Evolutionary conservation across 2,329 filamentous ascomycete genomes (phyloP).

Genomic region (Colletotrichum sidae): DNA sequence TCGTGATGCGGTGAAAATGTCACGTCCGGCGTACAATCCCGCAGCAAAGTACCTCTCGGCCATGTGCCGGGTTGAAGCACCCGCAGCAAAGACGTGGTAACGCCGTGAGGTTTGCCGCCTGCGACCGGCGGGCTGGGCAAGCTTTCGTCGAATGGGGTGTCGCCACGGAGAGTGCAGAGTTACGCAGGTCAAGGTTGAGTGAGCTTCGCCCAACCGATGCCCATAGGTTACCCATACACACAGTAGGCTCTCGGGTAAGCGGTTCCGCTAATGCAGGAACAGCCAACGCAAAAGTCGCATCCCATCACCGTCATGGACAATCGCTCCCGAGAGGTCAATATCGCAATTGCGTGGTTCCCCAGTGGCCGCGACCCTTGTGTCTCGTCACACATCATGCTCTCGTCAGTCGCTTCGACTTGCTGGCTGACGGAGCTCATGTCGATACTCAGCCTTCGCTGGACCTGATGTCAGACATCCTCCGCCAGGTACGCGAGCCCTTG

Average conservation of each 20-base stretch:
- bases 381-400: neutral
- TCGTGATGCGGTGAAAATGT: neutral
- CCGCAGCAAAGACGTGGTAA: neutral
- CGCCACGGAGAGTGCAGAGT: constrained; percentile 27
- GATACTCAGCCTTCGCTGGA: neutral
- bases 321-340: neutral
- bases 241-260: constrained; percentile 10
- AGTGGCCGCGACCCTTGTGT: neutral
- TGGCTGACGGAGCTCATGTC: neutral
- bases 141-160: constrained; percentile 27
- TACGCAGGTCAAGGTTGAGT: too few species aligned
- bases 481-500: too few species aligned
- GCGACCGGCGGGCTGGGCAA: neutral
- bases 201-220: too few species aligned
- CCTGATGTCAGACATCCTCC: neutral
- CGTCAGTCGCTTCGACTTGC: constrained; percentile 1
- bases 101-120: constrained; percentile 8
- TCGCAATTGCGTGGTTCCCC: too few species aligned
- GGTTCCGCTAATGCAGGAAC: constrained; percentile 36
- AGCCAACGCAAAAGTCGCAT: constrained; percentile 22
- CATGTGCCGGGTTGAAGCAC: constrained; percentile 6
- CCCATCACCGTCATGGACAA: constrained; percentile 2
- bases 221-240: neutral
- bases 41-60: too few species aligned
- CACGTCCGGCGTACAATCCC: too few species aligned